A percentile compares a stretch with the other conserved stretches of the same genome.
phyloP scores from a whole-genome alignment of 345 rosid genomes.

The Brassica cretica region DNA sequence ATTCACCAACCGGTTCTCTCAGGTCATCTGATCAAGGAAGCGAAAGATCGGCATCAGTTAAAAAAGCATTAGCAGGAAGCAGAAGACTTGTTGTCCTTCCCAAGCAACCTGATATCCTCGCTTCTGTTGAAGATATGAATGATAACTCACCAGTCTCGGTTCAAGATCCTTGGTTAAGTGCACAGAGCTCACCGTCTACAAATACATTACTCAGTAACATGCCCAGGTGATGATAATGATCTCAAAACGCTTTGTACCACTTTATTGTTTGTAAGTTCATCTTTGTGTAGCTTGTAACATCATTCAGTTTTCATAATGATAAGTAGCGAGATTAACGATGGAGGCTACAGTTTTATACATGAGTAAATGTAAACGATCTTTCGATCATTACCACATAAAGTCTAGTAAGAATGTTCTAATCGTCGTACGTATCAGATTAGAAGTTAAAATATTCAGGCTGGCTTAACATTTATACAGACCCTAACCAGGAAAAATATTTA shows the following conservation, averaged over 20 bases:
- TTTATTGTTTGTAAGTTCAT: conserved; percentile 27
- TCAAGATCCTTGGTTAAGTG: conserved; percentile 81
- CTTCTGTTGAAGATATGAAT: conserved; percentile 46
- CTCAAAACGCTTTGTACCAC: conserved; percentile 12
- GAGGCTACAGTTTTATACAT: conserved; percentile 1
- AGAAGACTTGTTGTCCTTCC: conserved; percentile 41
- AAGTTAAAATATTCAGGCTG: neutral
- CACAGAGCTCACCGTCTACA: conserved; percentile 81
- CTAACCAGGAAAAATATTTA: neutral
- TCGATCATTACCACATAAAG: conserved; percentile 8
- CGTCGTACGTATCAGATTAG: neutral
- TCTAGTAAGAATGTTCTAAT: neutral
- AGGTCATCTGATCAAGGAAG: conserved; percentile 51
- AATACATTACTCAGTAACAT: conserved; percentile 65
- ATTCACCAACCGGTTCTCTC: conserved; percentile 53
- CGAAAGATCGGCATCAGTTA: conserved; percentile 32
- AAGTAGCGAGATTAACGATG: conserved; percentile 22
- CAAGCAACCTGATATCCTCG: conserved; percentile 41
- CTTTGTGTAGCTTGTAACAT: conserved; percentile 21
- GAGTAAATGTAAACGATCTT: conserved; percentile 19
- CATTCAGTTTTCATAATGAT: conserved; percentile 20
- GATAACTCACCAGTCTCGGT: conserved; percentile 70
- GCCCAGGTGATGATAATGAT: conserved; percentile 48
- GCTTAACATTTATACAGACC: neutral
- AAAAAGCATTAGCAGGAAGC: conserved; percentile 44